These are phyloP conservation scores for apple (Malus domestica) DNA, from an alignment of 306 rosid species.

Conservation along the genomic window DNA sequence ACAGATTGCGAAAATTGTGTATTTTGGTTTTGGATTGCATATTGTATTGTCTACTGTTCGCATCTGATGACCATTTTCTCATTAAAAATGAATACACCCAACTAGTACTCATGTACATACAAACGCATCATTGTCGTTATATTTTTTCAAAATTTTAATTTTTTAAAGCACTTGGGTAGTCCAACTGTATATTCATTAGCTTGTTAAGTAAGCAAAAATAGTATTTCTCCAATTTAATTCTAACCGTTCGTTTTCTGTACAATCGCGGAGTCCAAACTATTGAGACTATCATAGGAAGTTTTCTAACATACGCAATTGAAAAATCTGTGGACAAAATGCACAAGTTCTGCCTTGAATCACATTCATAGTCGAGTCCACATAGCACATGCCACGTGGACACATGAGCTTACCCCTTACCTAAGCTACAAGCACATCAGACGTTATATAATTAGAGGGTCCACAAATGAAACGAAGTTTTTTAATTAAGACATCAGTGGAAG, in stretches of 20 bases:
- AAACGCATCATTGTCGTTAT: neutral
- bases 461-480: neutral
- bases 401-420: neutral
- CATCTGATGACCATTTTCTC: neutral
- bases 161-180: too few relatives aligned
- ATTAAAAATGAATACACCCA: neutral
- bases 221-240: too few relatives aligned
- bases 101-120: neutral
- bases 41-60: neutral
- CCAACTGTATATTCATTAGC: too few relatives aligned
- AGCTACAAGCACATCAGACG: neutral
- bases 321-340: neutral
- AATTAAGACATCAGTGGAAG: slow-evolving; percentile 19
- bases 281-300: neutral
- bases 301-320: neutral
- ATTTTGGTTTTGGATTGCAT: neutral
- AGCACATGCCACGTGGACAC: neutral
- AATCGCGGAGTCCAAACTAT: too few relatives aligned
- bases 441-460: neutral
- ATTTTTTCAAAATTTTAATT: too few relatives aligned
- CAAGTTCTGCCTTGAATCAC: neutral
- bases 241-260: too few relatives aligned
- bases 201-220: too few relatives aligned
- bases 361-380: neutral
- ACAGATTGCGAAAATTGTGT: neutral